phyloP scores from a whole-genome alignment of 495 filamentous ascomycete species.

The Xylona heveae region DNA sequence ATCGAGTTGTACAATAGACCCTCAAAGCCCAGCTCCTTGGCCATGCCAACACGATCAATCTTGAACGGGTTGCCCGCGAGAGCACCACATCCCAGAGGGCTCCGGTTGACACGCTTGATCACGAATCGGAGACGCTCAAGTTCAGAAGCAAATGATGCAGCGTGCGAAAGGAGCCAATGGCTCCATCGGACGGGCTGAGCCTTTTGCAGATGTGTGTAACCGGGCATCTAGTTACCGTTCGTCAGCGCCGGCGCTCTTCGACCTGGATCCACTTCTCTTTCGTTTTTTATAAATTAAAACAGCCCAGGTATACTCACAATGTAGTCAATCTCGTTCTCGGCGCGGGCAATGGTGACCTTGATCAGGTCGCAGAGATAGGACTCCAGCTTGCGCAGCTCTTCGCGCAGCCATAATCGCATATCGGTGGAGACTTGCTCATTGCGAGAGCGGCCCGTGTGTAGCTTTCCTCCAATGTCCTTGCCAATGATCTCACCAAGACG shows the following conservation, averaged over 20 bases:
- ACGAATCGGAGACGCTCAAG: slow-evolving; percentile 63
- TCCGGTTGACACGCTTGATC: slow-evolving; percentile 50
- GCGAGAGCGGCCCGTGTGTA: slow-evolving; percentile 78
- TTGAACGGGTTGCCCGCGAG: slow-evolving; percentile 83
- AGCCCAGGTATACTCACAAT: slow-evolving; percentile 28
- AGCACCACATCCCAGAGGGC: slow-evolving; percentile 67
- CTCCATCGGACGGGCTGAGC: slow-evolving; percentile 80
- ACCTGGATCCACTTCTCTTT: no score
- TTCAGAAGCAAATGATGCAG: slow-evolving; percentile 51
- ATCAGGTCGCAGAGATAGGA: slow-evolving; percentile 46
- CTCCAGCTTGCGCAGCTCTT: slow-evolving; percentile 54
- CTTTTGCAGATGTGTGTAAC: slow-evolving; percentile 84
- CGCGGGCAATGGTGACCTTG: slow-evolving; percentile 46
- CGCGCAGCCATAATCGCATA: slow-evolving; percentile 79
- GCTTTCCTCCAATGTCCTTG: slow-evolving; percentile 67
- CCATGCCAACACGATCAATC: slow-evolving; percentile 77
- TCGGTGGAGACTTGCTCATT: slow-evolving; percentile 93
- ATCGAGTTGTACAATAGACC: slow-evolving; percentile 67
- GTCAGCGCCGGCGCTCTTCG: no score
- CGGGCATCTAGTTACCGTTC: slow-evolving; percentile 32
- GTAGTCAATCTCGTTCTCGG: slow-evolving; percentile 55
- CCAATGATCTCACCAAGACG: slow-evolving; percentile 79
- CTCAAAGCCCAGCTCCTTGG: slow-evolving; percentile 73
- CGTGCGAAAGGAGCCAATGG: slow-evolving; percentile 73
- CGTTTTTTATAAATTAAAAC: no score